phyloP scores from a whole-genome alignment of 495 filamentous ascomycete species.

The Aspergillus egyptiacus region DNA sequence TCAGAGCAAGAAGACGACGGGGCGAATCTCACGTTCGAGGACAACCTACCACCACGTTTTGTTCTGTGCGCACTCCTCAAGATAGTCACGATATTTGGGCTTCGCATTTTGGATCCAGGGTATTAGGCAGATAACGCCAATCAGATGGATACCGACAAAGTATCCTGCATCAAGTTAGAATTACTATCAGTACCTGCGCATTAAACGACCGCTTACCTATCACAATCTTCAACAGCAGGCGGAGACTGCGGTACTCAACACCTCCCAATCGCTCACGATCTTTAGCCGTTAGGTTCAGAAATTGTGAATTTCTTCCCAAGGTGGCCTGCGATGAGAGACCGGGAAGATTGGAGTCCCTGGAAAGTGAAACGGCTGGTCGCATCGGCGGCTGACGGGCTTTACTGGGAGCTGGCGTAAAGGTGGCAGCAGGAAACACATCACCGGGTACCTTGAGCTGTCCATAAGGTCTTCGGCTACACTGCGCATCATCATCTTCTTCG shows the following conservation, averaged over 20 bases:
- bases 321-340: slow-evolving; percentile 44
- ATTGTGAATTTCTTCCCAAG: slow-evolving; percentile 71
- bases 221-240: slow-evolving; percentile 49
- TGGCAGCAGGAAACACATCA: slow-evolving; percentile 12
- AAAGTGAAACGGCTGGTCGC: slow-evolving; percentile 13
- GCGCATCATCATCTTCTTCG: not conserved
- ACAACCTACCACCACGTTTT: slow-evolving; percentile 65
- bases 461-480: not conserved
- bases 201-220: slow-evolving; percentile 24
- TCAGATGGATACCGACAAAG: slow-evolving; percentile 57
- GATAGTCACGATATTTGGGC: slow-evolving; percentile 47
- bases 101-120: slow-evolving; percentile 62
- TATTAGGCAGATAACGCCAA: slow-evolving; percentile 57
- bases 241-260: slow-evolving; percentile 58
- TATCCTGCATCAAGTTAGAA: slow-evolving; percentile 37
- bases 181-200: not conserved
- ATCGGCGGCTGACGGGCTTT: slow-evolving; percentile 5
- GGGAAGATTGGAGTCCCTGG: slow-evolving; percentile 20
- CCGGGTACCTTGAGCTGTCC: slow-evolving; percentile 1
- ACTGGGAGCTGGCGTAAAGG: slow-evolving; percentile 8
- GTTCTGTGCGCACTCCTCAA: slow-evolving; percentile 50
- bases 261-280: slow-evolving; percentile 57
- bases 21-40: no score
- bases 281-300: slow-evolving; percentile 58
- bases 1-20: not conserved